phyloP scores from a whole-genome alignment of 495 filamentous ascomycete species.

The Parachaetomium inaequale region DNA sequence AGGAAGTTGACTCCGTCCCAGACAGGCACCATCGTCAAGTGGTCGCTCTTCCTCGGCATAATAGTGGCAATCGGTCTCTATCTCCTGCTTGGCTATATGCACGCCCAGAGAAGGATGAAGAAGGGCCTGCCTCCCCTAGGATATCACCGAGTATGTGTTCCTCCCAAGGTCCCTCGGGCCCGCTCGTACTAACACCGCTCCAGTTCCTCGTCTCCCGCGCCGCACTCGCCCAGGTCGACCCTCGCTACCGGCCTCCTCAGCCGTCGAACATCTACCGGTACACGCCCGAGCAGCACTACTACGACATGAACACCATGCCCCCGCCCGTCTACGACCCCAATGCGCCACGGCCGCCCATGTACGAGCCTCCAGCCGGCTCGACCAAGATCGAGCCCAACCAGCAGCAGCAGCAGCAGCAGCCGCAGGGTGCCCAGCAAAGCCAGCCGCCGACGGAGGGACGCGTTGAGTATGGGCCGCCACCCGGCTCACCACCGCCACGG shows the following conservation, averaged over 20 bases:
- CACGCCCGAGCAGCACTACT: conserved; percentile 30
- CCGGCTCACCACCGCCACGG: conserved; percentile 46
- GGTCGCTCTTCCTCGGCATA: conserved; percentile 59
- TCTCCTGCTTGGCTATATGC: conserved; percentile 59
- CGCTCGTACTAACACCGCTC: neutral
- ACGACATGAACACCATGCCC: conserved; percentile 58
- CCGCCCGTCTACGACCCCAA: conserved; percentile 50
- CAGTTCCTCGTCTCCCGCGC: conserved; percentile 61
- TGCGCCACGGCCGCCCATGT: conserved; percentile 49
- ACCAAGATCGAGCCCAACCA: conserved; percentile 59
- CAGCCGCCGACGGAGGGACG: conserved; percentile 20
- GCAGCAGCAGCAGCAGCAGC: conserved; percentile 46
- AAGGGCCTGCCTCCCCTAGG: conserved; percentile 57
- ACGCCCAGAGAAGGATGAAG: conserved; percentile 61
- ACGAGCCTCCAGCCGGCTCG: conserved; percentile 51
- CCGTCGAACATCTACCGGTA: conserved; percentile 26
- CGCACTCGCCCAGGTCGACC: conserved; percentile 53
- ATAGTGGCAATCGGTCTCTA: conserved; percentile 50
- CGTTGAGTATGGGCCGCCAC: conserved; percentile 40
- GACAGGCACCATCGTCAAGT: conserved; percentile 63
- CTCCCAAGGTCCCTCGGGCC: neutral
- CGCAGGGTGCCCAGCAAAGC: conserved; percentile 22
- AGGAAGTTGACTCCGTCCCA: conserved; percentile 24
- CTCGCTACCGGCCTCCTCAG: conserved; percentile 45
- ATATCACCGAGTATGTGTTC: conserved; percentile 62